A percentile compares a stretch with the other conserved stretches of the same genome.
Conservation (phyloP, 352 stramenopile genomes). For the Phytopythium cucurbitacearum region DNA sequence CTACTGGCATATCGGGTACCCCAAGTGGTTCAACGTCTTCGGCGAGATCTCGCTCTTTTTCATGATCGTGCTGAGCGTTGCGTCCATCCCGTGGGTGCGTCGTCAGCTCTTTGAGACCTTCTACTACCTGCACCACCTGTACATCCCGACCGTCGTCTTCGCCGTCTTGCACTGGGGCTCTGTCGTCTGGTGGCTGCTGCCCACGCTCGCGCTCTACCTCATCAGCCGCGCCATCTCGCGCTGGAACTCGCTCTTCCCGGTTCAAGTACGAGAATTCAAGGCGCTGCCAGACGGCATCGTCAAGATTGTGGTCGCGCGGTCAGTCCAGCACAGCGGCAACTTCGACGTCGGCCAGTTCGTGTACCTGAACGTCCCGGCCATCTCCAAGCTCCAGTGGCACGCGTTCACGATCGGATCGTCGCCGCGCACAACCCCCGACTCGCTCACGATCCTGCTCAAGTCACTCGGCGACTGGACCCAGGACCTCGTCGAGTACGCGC, state of each 20-base stretch:
- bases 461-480: constrained; percentile 45
- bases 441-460: constrained; percentile 49
- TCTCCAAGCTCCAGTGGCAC: constrained; percentile 62
- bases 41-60: constrained; percentile 49
- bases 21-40: constrained; percentile 61
- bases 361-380: constrained; percentile 47
- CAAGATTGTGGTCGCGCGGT: constrained; percentile 36
- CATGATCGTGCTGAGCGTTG: constrained; percentile 29
- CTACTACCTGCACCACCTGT: constrained; percentile 56
- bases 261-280: constrained; percentile 29
- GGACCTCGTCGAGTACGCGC: constrained; percentile 29
- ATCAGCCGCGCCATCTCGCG: constrained; percentile 40
- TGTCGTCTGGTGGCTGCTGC: constrained; percentile 50
- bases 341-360: constrained; percentile 54
- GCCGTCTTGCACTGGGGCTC: constrained; percentile 41
- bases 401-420: constrained; percentile 57
- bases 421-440: constrained; percentile 19
- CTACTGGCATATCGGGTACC: constrained; percentile 28
- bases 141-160: constrained; percentile 41
- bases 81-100: constrained; percentile 48
- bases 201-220: constrained; percentile 48
- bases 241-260: constrained; percentile 28
- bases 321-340: constrained; percentile 9
- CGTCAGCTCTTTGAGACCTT: constrained; percentile 47
- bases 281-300: constrained; percentile 31